Percentiles rank a stretch among this genome's conserved stretches.
Conservation (phyloP, 148 eudicot species). For the Talinum fruticosum region DNA sequence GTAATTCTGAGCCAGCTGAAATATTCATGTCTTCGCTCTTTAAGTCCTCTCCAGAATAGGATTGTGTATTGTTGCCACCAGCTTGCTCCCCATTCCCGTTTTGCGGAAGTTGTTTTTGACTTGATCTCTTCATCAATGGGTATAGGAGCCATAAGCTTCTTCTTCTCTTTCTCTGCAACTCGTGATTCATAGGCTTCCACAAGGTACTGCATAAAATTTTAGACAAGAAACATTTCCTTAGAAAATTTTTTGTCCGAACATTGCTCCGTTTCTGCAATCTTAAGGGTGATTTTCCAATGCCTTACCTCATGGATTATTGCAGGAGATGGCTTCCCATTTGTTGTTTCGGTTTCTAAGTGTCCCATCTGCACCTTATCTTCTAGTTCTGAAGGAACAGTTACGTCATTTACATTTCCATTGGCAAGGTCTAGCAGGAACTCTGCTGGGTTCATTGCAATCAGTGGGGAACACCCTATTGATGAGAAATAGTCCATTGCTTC, state of each 20-base stretch:
- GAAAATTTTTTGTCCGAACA: not conserved
- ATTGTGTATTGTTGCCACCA: slow-evolving; percentile 86
- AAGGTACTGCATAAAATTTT: slow-evolving; percentile 50
- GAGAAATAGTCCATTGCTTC: slow-evolving; percentile 79
- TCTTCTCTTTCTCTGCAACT: slow-evolving; percentile 71
- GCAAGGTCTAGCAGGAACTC: slow-evolving; percentile 95
- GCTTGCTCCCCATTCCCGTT: slow-evolving; percentile 94
- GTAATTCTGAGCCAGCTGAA: slow-evolving; percentile 95
- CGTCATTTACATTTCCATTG: slow-evolving; percentile 76
- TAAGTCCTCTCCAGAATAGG: slow-evolving; percentile 76
- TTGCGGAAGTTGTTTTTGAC: slow-evolving; percentile 33
- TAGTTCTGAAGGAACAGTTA: slow-evolving; percentile 76
- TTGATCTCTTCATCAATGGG: slow-evolving; percentile 55
- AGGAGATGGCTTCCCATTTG: slow-evolving; percentile 75
- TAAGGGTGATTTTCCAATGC: not conserved
- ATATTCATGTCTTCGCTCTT: slow-evolving; percentile 87
- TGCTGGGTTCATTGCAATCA: slow-evolving; percentile 93
- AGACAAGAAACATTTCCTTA: not conserved
- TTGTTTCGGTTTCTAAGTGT: slow-evolving; percentile 43
- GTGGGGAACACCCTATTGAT: slow-evolving; percentile 82
- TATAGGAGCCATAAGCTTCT: slow-evolving; percentile 48
- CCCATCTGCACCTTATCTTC: slow-evolving; percentile 77
- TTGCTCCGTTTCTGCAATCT: not conserved
- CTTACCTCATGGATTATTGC: slow-evolving; percentile 66
- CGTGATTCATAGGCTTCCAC: slow-evolving; percentile 86